Percentiles rank a stretch among this genome's conserved stretches.
Conservation (phyloP, 805 yeast genomes). For the Lipomyces anomalus region DNA sequence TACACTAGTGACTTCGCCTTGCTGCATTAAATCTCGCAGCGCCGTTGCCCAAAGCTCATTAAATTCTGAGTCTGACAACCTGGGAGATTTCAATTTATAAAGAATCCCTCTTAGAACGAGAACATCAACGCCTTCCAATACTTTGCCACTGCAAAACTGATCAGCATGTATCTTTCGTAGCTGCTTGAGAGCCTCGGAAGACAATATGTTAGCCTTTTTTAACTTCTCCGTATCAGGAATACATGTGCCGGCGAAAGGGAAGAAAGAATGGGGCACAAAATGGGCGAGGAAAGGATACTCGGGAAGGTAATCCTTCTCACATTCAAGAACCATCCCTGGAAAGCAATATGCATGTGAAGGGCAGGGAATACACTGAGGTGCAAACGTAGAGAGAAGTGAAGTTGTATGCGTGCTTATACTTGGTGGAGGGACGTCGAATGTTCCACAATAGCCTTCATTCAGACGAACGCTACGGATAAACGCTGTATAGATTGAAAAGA, state of each 20-base stretch:
- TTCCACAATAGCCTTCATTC: too few species aligned
- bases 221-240: conserved; percentile 67
- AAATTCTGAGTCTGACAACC: conserved; percentile 41
- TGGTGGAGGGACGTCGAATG: too few species aligned
- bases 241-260: conserved; percentile 63
- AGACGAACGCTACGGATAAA: too few species aligned
- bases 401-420: too few species aligned
- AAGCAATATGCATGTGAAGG: conserved; percentile 78
- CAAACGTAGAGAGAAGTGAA: conserved; percentile 30
- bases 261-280: conserved; percentile 50
- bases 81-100: conserved; percentile 14
- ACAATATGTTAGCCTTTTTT: conserved; percentile 59
- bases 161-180: conserved; percentile 66
- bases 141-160: too few species aligned
- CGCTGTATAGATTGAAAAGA: too few species aligned
- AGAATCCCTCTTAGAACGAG: conserved; percentile 21
- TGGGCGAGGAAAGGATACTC: conserved; percentile 47
- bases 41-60: conserved; percentile 32
- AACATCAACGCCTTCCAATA: too few species aligned
- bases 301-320: conserved; percentile 61
- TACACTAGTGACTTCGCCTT: conserved; percentile 12
- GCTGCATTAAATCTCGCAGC: conserved; percentile 9
- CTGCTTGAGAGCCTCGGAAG: conserved; percentile 58
- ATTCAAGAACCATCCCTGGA: conserved; percentile 52
- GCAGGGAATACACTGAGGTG: conserved; percentile 68